Conservation (phyloP, 768 basidiomycete genomes). For the Russula virescens region DNA sequence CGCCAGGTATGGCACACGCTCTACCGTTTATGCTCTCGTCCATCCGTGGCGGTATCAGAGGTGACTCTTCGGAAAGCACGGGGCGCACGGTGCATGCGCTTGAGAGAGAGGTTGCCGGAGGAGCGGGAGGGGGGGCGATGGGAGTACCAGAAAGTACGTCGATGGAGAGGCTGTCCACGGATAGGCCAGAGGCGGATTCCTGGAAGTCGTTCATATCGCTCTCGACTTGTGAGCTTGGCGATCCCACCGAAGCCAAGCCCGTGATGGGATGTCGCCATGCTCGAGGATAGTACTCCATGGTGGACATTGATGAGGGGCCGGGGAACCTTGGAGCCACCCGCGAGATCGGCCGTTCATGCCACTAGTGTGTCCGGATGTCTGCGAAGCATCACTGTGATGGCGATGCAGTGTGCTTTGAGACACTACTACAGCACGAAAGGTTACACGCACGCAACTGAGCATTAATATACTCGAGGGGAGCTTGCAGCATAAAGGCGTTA, state of each 20-base stretch:
- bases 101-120: background rate
- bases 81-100: background rate
- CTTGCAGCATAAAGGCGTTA: no score
- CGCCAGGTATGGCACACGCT: background rate
- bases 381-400: no score
- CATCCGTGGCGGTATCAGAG: background rate
- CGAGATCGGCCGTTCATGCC: no score
- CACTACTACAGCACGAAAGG: no score
- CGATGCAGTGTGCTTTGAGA: no score
- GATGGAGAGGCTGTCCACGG: background rate
- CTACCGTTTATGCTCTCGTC: no score
- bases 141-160: background rate
- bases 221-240: background rate
- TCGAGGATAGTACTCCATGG: slow-evolving; percentile 1
- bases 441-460: no score
- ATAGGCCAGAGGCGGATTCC: background rate
- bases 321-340: no score
- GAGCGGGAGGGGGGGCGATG: no score
- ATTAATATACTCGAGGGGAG: no score
- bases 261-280: background rate
- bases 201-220: background rate
- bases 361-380: no score
- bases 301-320: background rate
- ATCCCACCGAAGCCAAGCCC: background rate
- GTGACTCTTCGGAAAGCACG: background rate